Evolutionary conservation across 805 yeast species (phyloP).

Genomic region (Ogataea pignaliae): DNA sequence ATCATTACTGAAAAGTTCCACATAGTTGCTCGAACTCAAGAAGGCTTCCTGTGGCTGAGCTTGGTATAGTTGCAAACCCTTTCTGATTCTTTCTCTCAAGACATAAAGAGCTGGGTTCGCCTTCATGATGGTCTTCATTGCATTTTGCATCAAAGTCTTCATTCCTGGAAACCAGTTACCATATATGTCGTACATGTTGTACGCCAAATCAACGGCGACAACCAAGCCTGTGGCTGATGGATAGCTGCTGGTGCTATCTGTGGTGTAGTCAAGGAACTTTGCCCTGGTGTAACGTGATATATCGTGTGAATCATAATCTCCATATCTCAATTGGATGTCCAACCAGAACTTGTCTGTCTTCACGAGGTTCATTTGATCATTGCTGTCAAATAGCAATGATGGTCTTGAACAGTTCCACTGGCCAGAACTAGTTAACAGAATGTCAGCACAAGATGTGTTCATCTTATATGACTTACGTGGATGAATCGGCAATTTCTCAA

Average conservation of each 20-base stretch:
- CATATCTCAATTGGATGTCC: slow-evolving; percentile 91
- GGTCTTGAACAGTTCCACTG: slow-evolving; percentile 85
- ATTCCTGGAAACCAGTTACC: slow-evolving; percentile 98
- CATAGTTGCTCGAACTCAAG: slow-evolving; percentile 82
- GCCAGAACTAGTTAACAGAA: slow-evolving; percentile 66
- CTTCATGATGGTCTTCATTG: slow-evolving; percentile 91
- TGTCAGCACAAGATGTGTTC: slow-evolving; percentile 94
- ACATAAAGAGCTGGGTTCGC: slow-evolving; percentile 92
- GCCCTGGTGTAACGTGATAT: slow-evolving; percentile 91
- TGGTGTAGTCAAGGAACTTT: slow-evolving; percentile 87
- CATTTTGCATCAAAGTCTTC: slow-evolving; percentile 83
- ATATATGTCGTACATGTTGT: slow-evolving; percentile 92
- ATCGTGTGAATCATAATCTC: slow-evolving; percentile 97
- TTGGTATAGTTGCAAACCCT: slow-evolving; percentile 89
- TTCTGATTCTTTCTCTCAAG: slow-evolving; percentile 86
- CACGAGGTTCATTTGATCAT: slow-evolving; percentile 57
- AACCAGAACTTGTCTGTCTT: slow-evolving; percentile 79
- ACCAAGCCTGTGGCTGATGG: slow-evolving; percentile 93
- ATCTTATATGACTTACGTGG: slow-evolving; percentile 96
- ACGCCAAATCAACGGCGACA: slow-evolving; percentile 89
- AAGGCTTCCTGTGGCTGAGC: slow-evolving; percentile 91
- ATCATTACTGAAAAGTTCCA: slow-evolving; percentile 82
- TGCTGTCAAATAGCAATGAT: slow-evolving; percentile 66
- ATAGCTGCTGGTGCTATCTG: slow-evolving; percentile 77
- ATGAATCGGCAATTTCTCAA: slow-evolving; percentile 88